A percentile compares a stretch with the other conserved stretches of the same genome.
These are phyloP conservation scores for Trametes maxima DNA, from an alignment of 768 basidiomycete species.

Conservation along the genomic window DNA sequence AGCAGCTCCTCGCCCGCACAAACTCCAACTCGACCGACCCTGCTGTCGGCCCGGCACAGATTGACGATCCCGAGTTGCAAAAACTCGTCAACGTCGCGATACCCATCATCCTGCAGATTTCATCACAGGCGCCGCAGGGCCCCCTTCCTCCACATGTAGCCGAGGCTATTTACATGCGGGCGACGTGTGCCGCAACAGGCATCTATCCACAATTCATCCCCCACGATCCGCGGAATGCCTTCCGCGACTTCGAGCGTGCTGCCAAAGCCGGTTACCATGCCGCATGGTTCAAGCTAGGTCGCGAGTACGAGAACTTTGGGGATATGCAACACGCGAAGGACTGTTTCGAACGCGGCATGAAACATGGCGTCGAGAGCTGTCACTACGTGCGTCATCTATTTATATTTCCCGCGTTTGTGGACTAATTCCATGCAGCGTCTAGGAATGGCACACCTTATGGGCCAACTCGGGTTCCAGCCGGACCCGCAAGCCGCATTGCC, in stretches of 20 bases:
- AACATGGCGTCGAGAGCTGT: slow-evolving; percentile 74
- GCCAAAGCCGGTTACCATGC: slow-evolving; percentile 73
- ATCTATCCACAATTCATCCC: slow-evolving; percentile 64
- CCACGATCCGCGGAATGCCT: slow-evolving; percentile 76
- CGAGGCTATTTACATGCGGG: slow-evolving; percentile 78
- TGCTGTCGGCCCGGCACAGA: slow-evolving; percentile 46
- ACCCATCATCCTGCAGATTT: slow-evolving; percentile 61
- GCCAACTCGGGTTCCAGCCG: slow-evolving; percentile 71
- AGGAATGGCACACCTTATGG: slow-evolving; percentile 90
- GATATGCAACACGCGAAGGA: slow-evolving; percentile 75
- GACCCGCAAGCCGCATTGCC: slow-evolving; percentile 63
- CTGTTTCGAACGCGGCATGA: slow-evolving; percentile 85
- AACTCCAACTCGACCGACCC: slow-evolving; percentile 38
- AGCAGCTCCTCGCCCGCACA: slow-evolving; percentile 32
- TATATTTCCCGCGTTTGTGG: slow-evolving; percentile 1
- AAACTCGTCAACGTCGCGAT: slow-evolving; percentile 67
- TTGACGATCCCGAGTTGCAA: slow-evolving; percentile 61
- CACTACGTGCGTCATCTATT: slow-evolving; percentile 54
- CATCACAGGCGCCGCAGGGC: slow-evolving; percentile 39
- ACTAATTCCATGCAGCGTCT: slow-evolving; percentile 59
- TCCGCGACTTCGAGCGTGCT: slow-evolving; percentile 85
- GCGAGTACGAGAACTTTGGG: slow-evolving; percentile 89
- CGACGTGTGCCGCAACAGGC: slow-evolving; percentile 72
- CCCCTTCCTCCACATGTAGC: slow-evolving; percentile 50
- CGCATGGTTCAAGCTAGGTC: slow-evolving; percentile 92